Evolutionary conservation across 2,329 filamentous ascomycete species (phyloP), one percentile per base, ranked within the genome.

Genomic region (Pestalotiopsis sp.): DNA sequence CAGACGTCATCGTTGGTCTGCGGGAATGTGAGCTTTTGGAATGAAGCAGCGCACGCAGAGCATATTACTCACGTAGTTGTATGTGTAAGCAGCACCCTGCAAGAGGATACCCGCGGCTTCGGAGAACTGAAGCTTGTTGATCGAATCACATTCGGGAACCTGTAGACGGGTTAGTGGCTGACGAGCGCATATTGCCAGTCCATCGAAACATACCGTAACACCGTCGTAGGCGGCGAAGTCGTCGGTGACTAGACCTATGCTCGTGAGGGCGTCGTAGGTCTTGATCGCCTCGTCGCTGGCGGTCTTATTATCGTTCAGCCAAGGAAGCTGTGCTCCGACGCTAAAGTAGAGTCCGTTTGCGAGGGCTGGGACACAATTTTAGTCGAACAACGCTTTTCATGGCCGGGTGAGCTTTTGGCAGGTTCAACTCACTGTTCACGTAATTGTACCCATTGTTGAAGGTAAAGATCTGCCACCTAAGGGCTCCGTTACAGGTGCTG

Each of bases 401-500:
- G 11, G 9, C 13, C 4, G 20, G 59, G 38, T 3, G 11, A n/a
- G n/a, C 12, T 9, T 11, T 13, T 20, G 6, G 56, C 9, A 59
- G 6, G 5, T 27, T 27, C 20, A 25, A 69, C 76, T 61, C 73
- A 78, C 75, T 79, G 70, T 85, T 84, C 69, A 85, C 75, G 72
- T 82, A 83, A 64, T 80, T 73, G 66, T 81, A 82, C n/a, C 89
- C 89, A 17, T 77, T 81, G 73, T 89, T 89, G 73, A 82, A 84
- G 2, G 83, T 77, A 77, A 83, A 90, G 49, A 92, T 86, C 78
- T 91, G 89, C 90, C 90, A 92, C 70, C 86, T 85, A 71, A 92
- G 75, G 7, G 88, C 90, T 65, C 89, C 90, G 52, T 80, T 80
- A 75, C 90, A 92, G 12, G 68, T 39, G 2, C 83, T 83, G 0